Base-by-base conservation (phyloP, 2,329 filamentous ascomycete species). In the Talaromyces sp. region DNA sequence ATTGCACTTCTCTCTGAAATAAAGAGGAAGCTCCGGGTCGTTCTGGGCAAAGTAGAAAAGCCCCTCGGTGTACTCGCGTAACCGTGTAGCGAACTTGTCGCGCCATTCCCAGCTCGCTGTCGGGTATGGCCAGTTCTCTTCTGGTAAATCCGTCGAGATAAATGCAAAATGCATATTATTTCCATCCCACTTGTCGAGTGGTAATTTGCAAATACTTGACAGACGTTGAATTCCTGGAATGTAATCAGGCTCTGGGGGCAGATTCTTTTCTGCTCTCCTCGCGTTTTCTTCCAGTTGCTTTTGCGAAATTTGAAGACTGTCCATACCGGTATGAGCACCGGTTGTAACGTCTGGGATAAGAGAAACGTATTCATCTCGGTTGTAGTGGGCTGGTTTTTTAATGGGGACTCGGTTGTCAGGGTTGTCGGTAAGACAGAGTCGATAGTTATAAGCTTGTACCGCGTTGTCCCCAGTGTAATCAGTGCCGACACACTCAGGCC, bases 161-260 rank as follows among this genome's bases (percentile, higher is more conserved):
- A 53, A 53, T 6, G 50, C 50, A 33, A 53, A 53, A 53, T 53
- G 50, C 50, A 53, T 53, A 16, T 53, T 53, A n/a, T 53, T 53
- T 31, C 50, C 50, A 31, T 53, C 50, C 28, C 28, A 53, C 28
- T 53, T 53, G 12, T 53, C 50, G 14, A 16, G 50, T 31, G 50
- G 50, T 30, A 53, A 9, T 53, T 18, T 53, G 5, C 14, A n/a
- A n/a, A 53, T 53, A 31, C 50, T 53, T 27, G 50, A 53, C 50
- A 53, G 28, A 3, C 50, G 50, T 53, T 8, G 50, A 53, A 53
- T 53, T 53, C 50, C 50, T 7, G 50, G 50, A 33, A 53, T 53
- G 28, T 53, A 53, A 31, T 53, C 50, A 6, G 50, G 50, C 31
- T 53, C 28, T 10, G 50, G 50, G 9, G 50, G 50, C 50, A 53